Base-by-base conservation (phyloP, 805 yeast species). In the Nematodospora valgi region DNA sequence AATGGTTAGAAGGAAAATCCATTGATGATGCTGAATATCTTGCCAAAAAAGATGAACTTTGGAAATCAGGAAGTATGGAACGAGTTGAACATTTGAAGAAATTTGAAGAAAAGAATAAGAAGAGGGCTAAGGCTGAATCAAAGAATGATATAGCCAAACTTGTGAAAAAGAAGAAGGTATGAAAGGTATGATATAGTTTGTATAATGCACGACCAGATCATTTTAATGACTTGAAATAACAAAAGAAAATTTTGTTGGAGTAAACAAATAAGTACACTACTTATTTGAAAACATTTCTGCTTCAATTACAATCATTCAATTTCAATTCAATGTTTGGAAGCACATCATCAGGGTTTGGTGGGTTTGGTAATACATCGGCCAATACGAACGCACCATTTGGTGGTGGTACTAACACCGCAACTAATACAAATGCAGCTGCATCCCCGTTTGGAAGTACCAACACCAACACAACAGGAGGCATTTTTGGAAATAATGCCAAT, bases 61-160 rank as follows among this genome's bases (percentile, higher is more conserved):
- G 73, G 30, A 67, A 63, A 16, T 46, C 61, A 12, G 98, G 98
- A 1, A 78, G 66, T 3, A 70, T 68, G 34, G 87, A 85, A 42
- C 70, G 98, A 39, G 72, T 70, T 12, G 87, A 79, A 42, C 87
- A 84, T 39, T 57, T 74, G 46, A 72, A 70, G 27, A 83, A 85
- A 54, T 79, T 70, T 40, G 83, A 79, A 41, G 76, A 66, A 43
- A 82, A 82, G 37, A 44, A 49, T 5, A 45, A 42, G 37, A 44
- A 41, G 38, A 37, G 19, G 8, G 29, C 25, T 20, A 42, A 30
- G 27, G 27, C 38, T 6, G 42, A 38, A 26, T 41, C 38, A 30
- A 47, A 47, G n/a, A 33, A 32, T 17, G 58, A 47, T 37, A 49
- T 52, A 8, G 22, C 39, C 4, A 39, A 45, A 39, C 27, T 46